Conservation (phyloP, 139 green algal species). For the Mychonastes homosphaera region DNA sequence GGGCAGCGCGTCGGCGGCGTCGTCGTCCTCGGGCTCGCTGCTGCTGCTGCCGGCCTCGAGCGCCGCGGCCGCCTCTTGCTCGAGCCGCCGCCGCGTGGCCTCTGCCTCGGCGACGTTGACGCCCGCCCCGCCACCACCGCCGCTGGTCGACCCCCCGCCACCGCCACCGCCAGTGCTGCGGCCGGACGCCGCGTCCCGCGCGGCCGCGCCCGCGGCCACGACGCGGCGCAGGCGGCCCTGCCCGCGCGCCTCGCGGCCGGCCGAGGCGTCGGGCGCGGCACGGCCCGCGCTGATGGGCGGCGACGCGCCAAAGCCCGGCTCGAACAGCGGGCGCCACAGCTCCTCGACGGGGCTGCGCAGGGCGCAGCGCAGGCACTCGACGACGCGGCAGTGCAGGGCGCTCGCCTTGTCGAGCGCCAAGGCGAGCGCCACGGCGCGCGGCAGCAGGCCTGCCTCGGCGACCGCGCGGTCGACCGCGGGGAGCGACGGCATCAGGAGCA, state of each 20-base stretch:
- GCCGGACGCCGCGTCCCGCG: too few relatives aligned
- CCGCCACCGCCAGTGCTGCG: too few relatives aligned
- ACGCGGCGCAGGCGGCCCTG: too few relatives aligned
- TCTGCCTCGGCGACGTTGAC: too few relatives aligned
- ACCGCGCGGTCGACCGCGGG: constrained; percentile 10
- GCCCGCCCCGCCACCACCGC: too few relatives aligned
- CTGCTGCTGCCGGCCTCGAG: too few relatives aligned
- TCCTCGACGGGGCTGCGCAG: not conserved
- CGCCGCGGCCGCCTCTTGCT: too few relatives aligned
- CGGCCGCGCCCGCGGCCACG: not conserved
- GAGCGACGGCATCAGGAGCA: constrained; percentile 16
- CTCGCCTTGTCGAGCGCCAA: constrained; percentile 8
- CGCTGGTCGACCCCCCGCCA: too few relatives aligned
- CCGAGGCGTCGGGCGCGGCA: too few relatives aligned
- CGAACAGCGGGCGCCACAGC: constrained; percentile 19
- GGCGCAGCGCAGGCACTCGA: constrained; percentile 10
- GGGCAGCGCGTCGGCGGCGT: not conserved
- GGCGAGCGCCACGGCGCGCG: constrained; percentile 1
- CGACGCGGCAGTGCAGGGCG: constrained; percentile 13
- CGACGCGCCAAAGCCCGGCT: constrained; percentile 1
- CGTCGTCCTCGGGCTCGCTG: not conserved
- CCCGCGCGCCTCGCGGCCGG: too few relatives aligned
- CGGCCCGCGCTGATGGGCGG: too few relatives aligned
- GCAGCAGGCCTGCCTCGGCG: not conserved
- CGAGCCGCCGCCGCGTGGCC: too few relatives aligned